Evolutionary conservation across 139 green algal species (phyloP).

Genomic region (Parachlorella kessleri): DNA sequence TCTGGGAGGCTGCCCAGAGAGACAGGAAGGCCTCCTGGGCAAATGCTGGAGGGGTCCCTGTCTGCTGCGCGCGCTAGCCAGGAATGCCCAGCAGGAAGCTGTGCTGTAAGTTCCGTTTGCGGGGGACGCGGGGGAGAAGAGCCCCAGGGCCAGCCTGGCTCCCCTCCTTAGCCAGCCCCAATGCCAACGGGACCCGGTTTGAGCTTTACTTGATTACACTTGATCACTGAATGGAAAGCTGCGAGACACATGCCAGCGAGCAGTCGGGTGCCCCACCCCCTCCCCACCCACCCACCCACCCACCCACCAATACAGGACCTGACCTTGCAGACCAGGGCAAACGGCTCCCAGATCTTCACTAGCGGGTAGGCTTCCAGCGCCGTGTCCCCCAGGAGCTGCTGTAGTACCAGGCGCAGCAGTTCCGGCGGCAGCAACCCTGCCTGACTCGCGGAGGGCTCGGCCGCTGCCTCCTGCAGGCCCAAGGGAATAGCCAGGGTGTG

Average conservation of each 20-base stretch:
- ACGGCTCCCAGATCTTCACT: neutral
- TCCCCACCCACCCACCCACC: too few relatives aligned
- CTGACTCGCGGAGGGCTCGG: too few relatives aligned
- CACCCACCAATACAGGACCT: too few relatives aligned
- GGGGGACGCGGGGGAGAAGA: neutral
- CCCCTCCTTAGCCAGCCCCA: neutral
- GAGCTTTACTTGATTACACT: neutral
- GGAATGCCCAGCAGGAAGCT: neutral
- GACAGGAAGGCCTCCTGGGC: constrained; percentile 7
- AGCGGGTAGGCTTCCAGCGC: neutral
- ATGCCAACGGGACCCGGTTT: neutral
- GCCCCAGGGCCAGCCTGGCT: neutral
- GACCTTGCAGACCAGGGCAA: neutral
- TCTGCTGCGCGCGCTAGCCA: neutral
- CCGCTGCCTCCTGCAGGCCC: too few relatives aligned
- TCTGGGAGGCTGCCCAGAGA: neutral
- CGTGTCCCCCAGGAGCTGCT: neutral
- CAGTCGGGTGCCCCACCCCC: neutral
- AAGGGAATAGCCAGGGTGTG: too few relatives aligned
- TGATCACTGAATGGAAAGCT: neutral
- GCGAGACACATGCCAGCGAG: neutral
- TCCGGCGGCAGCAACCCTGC: neutral
- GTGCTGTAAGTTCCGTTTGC: neutral
- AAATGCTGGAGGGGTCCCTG: neutral
- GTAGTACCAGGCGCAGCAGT: neutral